Base-by-base conservation (phyloP, 345 rosid genomes). In the Triadica sebifera region DNA sequence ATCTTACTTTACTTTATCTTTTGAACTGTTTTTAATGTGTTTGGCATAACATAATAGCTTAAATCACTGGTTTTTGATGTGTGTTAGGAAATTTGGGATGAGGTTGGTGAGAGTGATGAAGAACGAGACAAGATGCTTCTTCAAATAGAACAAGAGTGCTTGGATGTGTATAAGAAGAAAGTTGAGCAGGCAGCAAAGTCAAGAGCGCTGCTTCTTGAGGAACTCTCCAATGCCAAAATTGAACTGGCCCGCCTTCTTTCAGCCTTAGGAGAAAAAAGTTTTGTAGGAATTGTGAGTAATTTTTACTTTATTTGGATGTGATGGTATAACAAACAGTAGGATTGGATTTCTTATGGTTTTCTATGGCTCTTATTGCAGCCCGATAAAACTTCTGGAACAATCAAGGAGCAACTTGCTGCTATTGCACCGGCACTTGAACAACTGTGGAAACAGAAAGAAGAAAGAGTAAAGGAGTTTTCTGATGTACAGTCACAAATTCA, bases 21-120 rank as follows among this genome's bases (percentile, higher is more conserved):
- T 71, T 3, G n/a, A 67, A 50, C 65, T 25, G 0, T 38, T 20
- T 45, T 55, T 76, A 51, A 50, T 22, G 29, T 65, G 29, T 50
- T 29, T 74, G 50, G 39, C 69, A 20, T 59, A 6, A 70, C 12
- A 56, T 55, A 70, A 53, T 55, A 55, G 53, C 24, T 70, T 20
- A 12, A 38, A 64, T 64, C 65, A 41, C 66, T 22, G 68, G 58
- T 64, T 66, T 45, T 16, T 75, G 43, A 63, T 70, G n/a, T 78
- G 34, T 62, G 73, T 59, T 67, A 95, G 98, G 96, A 90, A 89
- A 91, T 95, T 57, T 95, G 99, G 98, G 98, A 95, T 85, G 99
- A 95, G 79, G 99, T 95, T 74, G 99, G 98, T 72, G 98, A 93
- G 86, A 86, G 80, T 65, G 99, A 95, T 20, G 99, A 93, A 68